Evolutionary conservation across 169 alveolate genomes (phyloP), one percentile per base, ranked within the genome.

Genomic region (Besnoitia besnoiti): DNA sequence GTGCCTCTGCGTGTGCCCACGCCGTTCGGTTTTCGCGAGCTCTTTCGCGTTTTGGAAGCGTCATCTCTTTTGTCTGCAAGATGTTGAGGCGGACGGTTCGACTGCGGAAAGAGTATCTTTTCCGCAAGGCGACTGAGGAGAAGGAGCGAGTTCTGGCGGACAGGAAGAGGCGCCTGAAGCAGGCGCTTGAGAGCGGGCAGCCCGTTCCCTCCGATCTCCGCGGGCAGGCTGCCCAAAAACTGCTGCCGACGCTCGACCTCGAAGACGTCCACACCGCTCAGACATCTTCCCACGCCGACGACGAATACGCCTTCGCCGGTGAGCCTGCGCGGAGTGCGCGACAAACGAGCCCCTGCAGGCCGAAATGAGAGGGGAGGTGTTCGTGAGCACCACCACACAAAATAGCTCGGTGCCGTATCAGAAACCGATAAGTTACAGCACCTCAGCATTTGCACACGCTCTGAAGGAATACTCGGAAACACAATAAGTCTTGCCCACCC

Each of bases 41-140:
- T 50, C 19, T 19, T 50, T 50, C 19, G 10, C 62, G 30, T 50
- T 50, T 19, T 50, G 30, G 62, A 14, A n/a, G n/a, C n/a, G n/a
- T n/a, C 77, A n/a, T 39, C 55, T n/a, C 39, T 82, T 3, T 49
- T 30, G 1, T 27, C 79, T 19, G 40, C 59, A 24, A 7, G 35
- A 99, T 99, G 99, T 93, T 98, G 91, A 97, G 99, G 59, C 96
- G 98, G 88, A 98, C 97, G 85, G 98, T 98, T 42, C 96, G 99
- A 90, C 96, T 97, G 90, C 96, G 99, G 85, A 99, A 98, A 95
- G 99, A 99, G 95, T 99, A 99, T 89, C 95, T 99, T 73, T 98
- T 96, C 96, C 94, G 97, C 89, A 98, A 98, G 96, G 96, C 96
- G 44, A 94, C 97, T 80, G 99, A 99, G 93, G 97, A 97, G 35